Conservation (phyloP, 139 green algal species). For the Mychonastes homosphaera region DNA sequence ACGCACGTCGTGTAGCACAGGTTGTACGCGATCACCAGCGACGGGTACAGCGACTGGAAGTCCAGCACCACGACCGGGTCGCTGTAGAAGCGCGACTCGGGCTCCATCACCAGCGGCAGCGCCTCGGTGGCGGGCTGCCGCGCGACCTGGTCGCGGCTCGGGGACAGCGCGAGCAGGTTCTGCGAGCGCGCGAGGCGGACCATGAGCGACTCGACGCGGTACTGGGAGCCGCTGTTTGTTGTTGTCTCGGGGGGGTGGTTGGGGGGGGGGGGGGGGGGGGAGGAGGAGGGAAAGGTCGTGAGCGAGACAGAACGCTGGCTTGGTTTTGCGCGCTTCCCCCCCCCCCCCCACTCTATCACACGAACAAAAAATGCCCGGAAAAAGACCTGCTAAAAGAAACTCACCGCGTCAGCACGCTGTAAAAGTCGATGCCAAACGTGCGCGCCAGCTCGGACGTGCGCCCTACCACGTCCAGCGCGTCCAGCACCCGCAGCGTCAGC, state of each 20-base stretch:
- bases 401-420: conserved; percentile 42
- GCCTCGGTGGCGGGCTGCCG: conserved; percentile 86
- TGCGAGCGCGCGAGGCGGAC: conserved; percentile 81
- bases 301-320: too few relatives aligned
- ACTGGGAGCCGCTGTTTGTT: conserved; percentile 77
- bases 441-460: conserved; percentile 18
- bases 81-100: conserved; percentile 69
- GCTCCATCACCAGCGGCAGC: conserved; percentile 95
- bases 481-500: conserved; percentile 69
- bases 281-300: too few relatives aligned
- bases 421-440: conserved; percentile 96
- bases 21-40: conserved; percentile 96
- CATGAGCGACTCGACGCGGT: conserved; percentile 91
- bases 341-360: neutral
- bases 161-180: conserved; percentile 80
- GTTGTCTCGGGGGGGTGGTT: neutral
- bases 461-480: conserved; percentile 77
- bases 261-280: neutral
- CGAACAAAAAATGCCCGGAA: neutral
- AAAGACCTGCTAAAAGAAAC: conserved; percentile 3
- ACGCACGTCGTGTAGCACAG: conserved; percentile 91
- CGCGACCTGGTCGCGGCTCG: conserved; percentile 69
- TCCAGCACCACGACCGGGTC: conserved; percentile 87
- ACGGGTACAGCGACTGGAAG: conserved; percentile 97
- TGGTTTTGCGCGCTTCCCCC: too few relatives aligned